Conservation (phyloP, 495 filamentous ascomycete genomes). For the Daldinia childiae region DNA sequence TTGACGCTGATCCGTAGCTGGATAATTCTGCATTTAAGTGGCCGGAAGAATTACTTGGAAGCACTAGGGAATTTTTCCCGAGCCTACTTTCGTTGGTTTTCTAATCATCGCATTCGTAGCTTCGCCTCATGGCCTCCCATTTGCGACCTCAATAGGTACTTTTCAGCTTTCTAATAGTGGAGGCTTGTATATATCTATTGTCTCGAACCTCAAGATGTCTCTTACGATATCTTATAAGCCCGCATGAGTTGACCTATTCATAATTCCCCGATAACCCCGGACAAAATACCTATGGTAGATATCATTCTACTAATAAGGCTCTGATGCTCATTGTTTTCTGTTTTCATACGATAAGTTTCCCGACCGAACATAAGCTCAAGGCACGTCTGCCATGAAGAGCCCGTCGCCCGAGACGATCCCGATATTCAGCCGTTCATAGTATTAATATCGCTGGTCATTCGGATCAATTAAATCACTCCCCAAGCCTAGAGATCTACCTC, state of each 20-base stretch:
- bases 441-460: conserved; percentile 15
- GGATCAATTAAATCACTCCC: not conserved
- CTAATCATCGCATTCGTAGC: conserved; percentile 14
- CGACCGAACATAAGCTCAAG: conserved; percentile 13
- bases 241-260: conserved; percentile 13
- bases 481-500: conserved; percentile 11
- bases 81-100: conserved; percentile 7
- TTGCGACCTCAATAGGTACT: conserved; percentile 11
- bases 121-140: conserved; percentile 12
- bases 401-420: conserved; percentile 19
- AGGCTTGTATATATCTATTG: conserved; percentile 25
- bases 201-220: conserved; percentile 27
- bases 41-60: conserved; percentile 45
- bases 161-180: conserved; percentile 9
- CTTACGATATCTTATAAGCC: conserved; percentile 11
- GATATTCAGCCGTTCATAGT: conserved; percentile 18
- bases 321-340: conserved; percentile 5
- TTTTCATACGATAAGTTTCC: conserved; percentile 17
- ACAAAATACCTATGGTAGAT: not conserved
- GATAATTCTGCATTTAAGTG: conserved; percentile 33
- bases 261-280: conserved; percentile 1
- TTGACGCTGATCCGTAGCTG: conserved; percentile 26
- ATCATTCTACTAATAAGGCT: conserved; percentile 16
- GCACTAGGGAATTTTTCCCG: conserved; percentile 38
- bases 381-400: conserved; percentile 37